Base-by-base conservation (phyloP, 169 alveolate species). In the Hepatocystis sp. region DNA sequence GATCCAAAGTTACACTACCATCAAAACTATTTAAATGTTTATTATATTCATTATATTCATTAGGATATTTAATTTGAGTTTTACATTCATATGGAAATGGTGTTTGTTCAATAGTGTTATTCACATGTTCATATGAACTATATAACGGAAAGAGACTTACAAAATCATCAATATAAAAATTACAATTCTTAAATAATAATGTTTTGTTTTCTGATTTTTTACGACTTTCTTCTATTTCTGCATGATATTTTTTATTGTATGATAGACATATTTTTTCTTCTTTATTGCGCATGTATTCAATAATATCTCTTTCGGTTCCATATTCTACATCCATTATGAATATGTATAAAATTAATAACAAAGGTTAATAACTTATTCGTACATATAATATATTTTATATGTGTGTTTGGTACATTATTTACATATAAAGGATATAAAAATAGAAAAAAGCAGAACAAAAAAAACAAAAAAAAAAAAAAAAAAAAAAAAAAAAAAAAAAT, bases 141-240 rank as follows among this genome's bases (percentile, higher is more conserved):
- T 30, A 55, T 13, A 71, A 15, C 13, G 86, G 42, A 19, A 25
- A 56, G 15, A 71, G 40, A 44, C 86, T 71, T 30, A 71, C 71
- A 55, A 71, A 58, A 58, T 71, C 86, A 47, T 71, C 86, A 71
- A 71, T 71, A 28, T 71, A 71, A 56, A 71, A 71, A 71, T 71
- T 56, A 34, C 86, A 71, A 13, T 71, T 51, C 53, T 13, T 34
- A 30, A 71, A 71, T 47, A 71, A 34, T 19, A 47, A 49, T 19
- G 65, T 32, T n/a, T 4, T 52, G 17, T 19, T 56, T 34, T 46
- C 19, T 13, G 21, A 56, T 11, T 56, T 60, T 25, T 51, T 56
- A 19, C 11, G 39, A 34, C 63, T 56, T 19, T 52, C 58, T 44
- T 56, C 71, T 56, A 71, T 71, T 60, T 71, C 86, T 40, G 64